Conservation (phyloP, 2,329 filamentous ascomycete species). For the Clathrospora elynae region DNA sequence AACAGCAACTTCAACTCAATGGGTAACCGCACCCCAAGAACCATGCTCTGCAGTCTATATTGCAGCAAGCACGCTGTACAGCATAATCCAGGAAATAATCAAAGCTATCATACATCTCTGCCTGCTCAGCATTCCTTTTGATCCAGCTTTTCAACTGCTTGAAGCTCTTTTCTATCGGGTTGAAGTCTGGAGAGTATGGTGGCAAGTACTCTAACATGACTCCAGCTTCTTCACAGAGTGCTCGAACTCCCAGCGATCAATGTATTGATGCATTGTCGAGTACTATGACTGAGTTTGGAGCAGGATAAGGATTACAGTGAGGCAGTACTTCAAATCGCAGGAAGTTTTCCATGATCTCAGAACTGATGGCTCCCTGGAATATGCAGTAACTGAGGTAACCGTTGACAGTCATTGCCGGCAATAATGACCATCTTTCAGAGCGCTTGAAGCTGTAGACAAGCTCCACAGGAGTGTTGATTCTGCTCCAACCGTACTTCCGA, state of each 20-base stretch:
- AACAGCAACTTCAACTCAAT: too few relatives aligned
- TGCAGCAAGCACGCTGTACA: too few relatives aligned
- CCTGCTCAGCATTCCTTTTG: too few relatives aligned
- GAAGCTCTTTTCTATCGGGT: slow-evolving; percentile 6
- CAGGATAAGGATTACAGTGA: not conserved
- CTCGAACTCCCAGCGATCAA: too few relatives aligned
- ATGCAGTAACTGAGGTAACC: slow-evolving; percentile 7
- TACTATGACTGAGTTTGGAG: too few relatives aligned
- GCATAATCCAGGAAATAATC: too few relatives aligned
- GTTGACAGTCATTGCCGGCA: slow-evolving; percentile 15
- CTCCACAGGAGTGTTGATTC: slow-evolving; percentile 1
- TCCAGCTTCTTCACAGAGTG: not conserved
- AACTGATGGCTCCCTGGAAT: slow-evolving; percentile 10
- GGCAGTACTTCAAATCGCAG: slow-evolving; percentile 1
- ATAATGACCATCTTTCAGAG: slow-evolving; percentile 5
- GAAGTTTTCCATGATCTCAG: slow-evolving; percentile 6
- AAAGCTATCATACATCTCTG: too few relatives aligned
- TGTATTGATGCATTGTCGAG: too few relatives aligned
- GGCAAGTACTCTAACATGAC: slow-evolving; percentile 1
- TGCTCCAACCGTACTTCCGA: slow-evolving; percentile 14
- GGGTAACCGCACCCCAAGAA: too few relatives aligned
- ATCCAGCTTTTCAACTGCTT: slow-evolving; percentile 5
- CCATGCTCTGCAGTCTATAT: too few relatives aligned
- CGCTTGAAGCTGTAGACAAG: slow-evolving; percentile 1
- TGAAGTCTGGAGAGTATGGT: slow-evolving; percentile 4